These are phyloP conservation scores for Cystobasidium sp. DNA, from an alignment of 1,284 basidiomycete species.

Conservation along the genomic window DNA sequence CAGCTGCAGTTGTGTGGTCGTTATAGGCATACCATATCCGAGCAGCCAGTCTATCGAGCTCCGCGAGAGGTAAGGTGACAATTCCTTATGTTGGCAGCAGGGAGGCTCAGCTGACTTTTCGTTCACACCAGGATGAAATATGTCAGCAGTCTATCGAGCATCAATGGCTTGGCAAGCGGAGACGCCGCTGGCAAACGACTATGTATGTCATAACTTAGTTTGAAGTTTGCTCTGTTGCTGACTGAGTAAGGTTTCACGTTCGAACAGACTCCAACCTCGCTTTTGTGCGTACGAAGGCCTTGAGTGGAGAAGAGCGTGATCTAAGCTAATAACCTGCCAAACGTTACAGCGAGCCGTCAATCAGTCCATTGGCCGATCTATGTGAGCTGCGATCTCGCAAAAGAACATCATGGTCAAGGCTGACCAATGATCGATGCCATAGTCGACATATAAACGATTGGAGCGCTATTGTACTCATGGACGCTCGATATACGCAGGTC, in stretches of 20 bases:
- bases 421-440: background rate
- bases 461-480: slow-evolving; percentile 76
- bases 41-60: slow-evolving; percentile 89
- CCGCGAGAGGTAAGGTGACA: slow-evolving; percentile 67
- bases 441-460: slow-evolving; percentile 64
- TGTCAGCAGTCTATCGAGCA: slow-evolving; percentile 64
- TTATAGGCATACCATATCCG: slow-evolving; percentile 88
- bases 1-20: slow-evolving; percentile 64
- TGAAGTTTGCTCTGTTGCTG: background rate
- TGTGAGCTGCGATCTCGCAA: slow-evolving; percentile 18
- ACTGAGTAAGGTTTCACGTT: slow-evolving; percentile 23
- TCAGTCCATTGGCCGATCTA: slow-evolving; percentile 81
- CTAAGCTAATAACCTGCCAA: background rate
- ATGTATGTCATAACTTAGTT: slow-evolving; percentile 63
- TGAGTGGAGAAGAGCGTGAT: background rate
- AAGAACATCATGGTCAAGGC: slow-evolving; percentile 6
- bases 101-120: background rate
- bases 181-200: slow-evolving; percentile 79
- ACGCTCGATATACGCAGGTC: slow-evolving; percentile 71
- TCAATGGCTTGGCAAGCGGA: slow-evolving; percentile 58
- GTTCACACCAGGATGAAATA: slow-evolving; percentile 68
- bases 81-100: background rate
- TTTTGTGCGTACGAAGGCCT: slow-evolving; percentile 28
- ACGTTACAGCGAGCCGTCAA: slow-evolving; percentile 69
- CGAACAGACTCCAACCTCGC: slow-evolving; percentile 51